Conservation (phyloP, 1,284 basidiomycete species). For the Leccinum proximum region DNA sequence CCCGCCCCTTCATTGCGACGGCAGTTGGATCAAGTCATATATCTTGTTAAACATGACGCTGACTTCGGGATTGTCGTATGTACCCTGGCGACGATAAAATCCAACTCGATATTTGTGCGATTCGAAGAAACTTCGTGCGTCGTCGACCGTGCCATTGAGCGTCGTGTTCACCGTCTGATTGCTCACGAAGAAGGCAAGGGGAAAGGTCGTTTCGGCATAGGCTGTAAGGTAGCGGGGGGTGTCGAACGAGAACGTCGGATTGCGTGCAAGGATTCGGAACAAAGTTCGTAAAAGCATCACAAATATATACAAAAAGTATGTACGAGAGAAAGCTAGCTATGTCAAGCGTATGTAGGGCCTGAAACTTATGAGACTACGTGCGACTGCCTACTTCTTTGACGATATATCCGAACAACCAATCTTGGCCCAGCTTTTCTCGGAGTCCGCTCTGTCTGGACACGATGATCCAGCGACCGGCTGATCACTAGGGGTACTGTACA, state of each 20-base stretch:
- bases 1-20: slow-evolving; percentile 19
- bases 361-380: no score
- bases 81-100: slow-evolving; percentile 25
- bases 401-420: no score
- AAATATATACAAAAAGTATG: no score
- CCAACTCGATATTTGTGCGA: slow-evolving; percentile 18
- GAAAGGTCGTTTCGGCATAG: slow-evolving; percentile 25
- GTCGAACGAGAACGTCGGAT: slow-evolving; percentile 25
- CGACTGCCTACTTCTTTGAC: no score
- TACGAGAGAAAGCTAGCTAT: no score
- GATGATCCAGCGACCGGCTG: no score
- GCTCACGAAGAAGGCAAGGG: slow-evolving; percentile 28
- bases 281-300: no score
- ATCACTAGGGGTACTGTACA: no score
- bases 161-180: slow-evolving; percentile 23
- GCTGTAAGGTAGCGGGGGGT: slow-evolving; percentile 17
- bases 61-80: slow-evolving; percentile 13
- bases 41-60: slow-evolving; percentile 1
- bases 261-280: slow-evolving; percentile 14
- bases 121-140: slow-evolving; percentile 22
- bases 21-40: slow-evolving; percentile 6
- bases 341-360: no score
- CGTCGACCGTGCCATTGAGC: slow-evolving; percentile 9
- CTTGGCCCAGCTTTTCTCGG: no score
- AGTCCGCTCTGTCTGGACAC: no score